phyloP scores from a whole-genome alignment of 2,329 filamentous ascomycete species.

The Didymosphaeria variabile region DNA sequence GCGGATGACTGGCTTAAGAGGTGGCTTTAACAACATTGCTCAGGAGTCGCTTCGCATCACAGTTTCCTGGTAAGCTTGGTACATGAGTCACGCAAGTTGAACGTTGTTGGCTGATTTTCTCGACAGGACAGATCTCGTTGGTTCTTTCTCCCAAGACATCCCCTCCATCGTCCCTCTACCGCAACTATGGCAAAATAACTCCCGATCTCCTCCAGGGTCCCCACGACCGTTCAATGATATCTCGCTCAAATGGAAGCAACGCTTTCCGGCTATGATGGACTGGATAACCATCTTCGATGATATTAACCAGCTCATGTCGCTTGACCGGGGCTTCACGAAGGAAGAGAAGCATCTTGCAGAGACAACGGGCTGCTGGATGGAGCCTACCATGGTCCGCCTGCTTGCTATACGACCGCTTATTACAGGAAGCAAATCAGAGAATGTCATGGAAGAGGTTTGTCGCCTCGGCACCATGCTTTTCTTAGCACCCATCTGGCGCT shows the following conservation, averaged over 20 bases:
- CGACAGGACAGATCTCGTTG: conserved; percentile 38
- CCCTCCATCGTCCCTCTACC: conserved; percentile 36
- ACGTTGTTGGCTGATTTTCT: conserved; percentile 10
- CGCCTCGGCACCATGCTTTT: conserved; percentile 42
- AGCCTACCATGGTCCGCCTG: conserved; percentile 38
- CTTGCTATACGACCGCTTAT: conserved; percentile 34
- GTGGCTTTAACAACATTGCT: conserved; percentile 33
- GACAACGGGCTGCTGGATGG: conserved; percentile 40
- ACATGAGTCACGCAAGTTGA: not conserved
- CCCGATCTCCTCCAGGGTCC: conserved; percentile 66
- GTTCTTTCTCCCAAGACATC: conserved; percentile 42
- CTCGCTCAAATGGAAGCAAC: conserved; percentile 67
- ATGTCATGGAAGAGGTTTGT: conserved; percentile 42
- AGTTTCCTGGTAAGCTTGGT: conserved; percentile 34
- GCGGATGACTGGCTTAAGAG: conserved; percentile 34
- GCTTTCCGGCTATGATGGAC: conserved; percentile 32
- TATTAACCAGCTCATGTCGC: conserved; percentile 33
- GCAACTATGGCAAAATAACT: conserved; percentile 29
- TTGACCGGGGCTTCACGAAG: conserved; percentile 36
- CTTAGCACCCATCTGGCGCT: conserved; percentile 37
- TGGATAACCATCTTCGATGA: conserved; percentile 44
- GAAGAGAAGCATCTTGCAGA: conserved; percentile 31
- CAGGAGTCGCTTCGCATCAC: conserved; percentile 38
- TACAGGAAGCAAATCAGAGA: conserved; percentile 20
- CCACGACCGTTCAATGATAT: conserved; percentile 62